Base-by-base conservation (phyloP, 2,329 filamentous ascomycete genomes). In the Penicillium sp. region DNA sequence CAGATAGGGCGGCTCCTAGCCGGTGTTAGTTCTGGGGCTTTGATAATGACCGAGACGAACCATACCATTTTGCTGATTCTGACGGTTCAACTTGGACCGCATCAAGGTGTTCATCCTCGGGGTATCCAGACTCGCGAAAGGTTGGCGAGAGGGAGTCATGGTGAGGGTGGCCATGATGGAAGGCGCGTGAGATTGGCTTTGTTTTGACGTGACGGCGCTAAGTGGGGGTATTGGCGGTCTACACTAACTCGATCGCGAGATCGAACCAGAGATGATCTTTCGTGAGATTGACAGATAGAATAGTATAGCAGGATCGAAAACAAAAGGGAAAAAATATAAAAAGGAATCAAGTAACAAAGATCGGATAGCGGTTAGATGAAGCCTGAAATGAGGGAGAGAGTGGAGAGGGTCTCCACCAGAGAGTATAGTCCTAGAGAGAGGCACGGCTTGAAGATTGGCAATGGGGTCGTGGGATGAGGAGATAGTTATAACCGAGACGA, bases 101-200 rank as follows among this genome's bases (percentile, higher is more conserved):
- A 70, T 62, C 48, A 70, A 45, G 24, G 67, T 56, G 33, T 64
- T 67, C 63, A 71, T 62, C 42, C 64, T 64, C 10, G 67, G 59
- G 10, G 63, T 56, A 49, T 72, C 68, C 56, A 72, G 54, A 49
- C 60, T 70, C 28, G 66, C 69, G 53, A 72, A 72, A 10, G 69
- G 70, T 52, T 69, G 68, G 23, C 70, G 68, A 21, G 66, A 61
- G 49, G 65, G 59, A 47, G 68, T 65, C 67, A 72, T 70, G 42
- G 68, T 69, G 57, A 72, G 63, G 45, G 69, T 61, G 28, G 66
- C 67, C 68, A 71, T 72, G 46, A 21, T 57, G 57, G 43, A 34
- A 42, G 36, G 49, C 23, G 39, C 44, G 53, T 46, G 26, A 34
- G 33, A 56, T 38, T 28, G 21, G 41, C 45, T 62, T 65, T 65